These are phyloP conservation scores for Amaranthus hypochondriacus DNA, from an alignment of 148 eudicot genomes.

Conservation along the genomic window DNA sequence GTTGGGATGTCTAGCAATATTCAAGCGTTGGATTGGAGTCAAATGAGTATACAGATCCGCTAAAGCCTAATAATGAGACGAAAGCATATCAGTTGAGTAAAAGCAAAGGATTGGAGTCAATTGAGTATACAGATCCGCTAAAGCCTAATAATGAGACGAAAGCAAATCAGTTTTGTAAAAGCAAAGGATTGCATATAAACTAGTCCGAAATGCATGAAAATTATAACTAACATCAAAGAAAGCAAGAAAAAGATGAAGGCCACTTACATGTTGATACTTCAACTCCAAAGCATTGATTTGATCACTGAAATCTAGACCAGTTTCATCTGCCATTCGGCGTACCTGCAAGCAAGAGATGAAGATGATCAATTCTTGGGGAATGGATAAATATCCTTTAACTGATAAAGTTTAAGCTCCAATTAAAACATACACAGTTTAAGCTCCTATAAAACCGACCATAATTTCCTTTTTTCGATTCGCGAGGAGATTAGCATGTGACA, in stretches of 20 bases:
- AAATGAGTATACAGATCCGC: conserved; percentile 60
- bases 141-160: conserved; percentile 45
- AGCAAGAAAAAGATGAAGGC: not conserved
- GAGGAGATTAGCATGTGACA: too few relatives aligned
- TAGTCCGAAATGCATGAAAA: not conserved
- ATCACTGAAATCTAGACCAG: conserved; percentile 78
- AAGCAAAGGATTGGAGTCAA: conserved; percentile 61
- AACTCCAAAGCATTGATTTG: conserved; percentile 64
- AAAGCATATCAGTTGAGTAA: not conserved
- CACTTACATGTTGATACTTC: conserved; percentile 64
- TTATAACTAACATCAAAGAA: not conserved
- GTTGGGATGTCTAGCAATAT: conserved; percentile 89
- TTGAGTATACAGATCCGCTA: conserved; percentile 57
- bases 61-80: conserved; percentile 47
- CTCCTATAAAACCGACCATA: too few relatives aligned
- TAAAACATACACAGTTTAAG: not conserved
- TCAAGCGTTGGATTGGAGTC: conserved; percentile 86
- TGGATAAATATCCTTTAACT: not conserved
- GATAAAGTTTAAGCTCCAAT: not conserved
- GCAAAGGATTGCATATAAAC: not conserved
- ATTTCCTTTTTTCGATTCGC: too few relatives aligned
- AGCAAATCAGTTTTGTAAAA: not conserved
- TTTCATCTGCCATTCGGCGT: conserved; percentile 78
- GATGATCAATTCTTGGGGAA: not conserved
- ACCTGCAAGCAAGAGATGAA: conserved; percentile 36